Evolutionary conservation across 2,329 filamentous ascomycete genomes (phyloP).

Genomic region (Aspergillus jensenii): DNA sequence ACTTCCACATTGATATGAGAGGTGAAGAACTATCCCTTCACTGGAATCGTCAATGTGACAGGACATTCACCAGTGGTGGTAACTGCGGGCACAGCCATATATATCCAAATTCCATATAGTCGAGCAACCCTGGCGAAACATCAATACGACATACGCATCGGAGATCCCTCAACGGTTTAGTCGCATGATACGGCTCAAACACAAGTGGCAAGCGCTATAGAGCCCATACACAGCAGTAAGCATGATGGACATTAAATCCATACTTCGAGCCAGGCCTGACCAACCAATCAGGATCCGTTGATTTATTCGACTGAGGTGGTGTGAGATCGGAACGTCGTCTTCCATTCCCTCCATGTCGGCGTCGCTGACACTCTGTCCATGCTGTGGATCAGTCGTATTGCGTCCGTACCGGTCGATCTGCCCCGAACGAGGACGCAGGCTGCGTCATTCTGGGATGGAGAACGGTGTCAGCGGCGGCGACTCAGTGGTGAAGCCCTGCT

Average conservation of each 20-base stretch:
- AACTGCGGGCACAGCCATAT: background rate
- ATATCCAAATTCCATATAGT: background rate
- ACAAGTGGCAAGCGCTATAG: background rate
- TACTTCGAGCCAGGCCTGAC: background rate
- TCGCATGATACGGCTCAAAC: background rate
- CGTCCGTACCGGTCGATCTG: background rate
- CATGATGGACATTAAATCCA: background rate
- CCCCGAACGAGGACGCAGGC: background rate
- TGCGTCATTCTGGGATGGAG: background rate
- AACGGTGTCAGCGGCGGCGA: slow-evolving; percentile 1
- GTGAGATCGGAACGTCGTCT: slow-evolving; percentile 1
- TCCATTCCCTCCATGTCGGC: background rate
- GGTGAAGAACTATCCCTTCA: too few relatives aligned
- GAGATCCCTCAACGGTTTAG: background rate
- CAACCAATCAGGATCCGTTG: background rate
- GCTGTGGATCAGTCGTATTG: background rate
- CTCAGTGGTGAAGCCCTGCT: background rate
- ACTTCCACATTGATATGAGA: too few relatives aligned
- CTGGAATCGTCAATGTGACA: too few relatives aligned
- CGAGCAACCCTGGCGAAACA: background rate
- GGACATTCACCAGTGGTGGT: too few relatives aligned
- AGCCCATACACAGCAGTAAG: background rate
- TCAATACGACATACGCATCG: background rate
- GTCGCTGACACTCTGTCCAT: too few relatives aligned
- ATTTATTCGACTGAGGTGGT: background rate